Evolutionary conservation across 1,139 yeast species (phyloP).

Genomic region (Suhomyces choctaworum): DNA sequence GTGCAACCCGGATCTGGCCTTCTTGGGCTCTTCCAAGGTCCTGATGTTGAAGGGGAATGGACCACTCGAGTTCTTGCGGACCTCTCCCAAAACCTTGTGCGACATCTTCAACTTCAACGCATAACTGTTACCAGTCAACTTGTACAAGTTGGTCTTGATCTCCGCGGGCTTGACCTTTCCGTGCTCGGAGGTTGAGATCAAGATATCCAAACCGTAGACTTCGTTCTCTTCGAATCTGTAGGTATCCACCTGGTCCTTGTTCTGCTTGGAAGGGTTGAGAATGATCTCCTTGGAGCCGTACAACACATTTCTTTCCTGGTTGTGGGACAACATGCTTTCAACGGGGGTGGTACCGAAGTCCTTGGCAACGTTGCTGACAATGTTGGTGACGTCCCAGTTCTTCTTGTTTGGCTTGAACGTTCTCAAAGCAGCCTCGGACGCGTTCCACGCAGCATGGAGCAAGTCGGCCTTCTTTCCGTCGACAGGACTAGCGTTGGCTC

Average conservation of each 20-base stretch:
- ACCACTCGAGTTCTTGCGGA: conserved; percentile 58
- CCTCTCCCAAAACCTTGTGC: conserved; percentile 65
- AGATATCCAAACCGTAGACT: conserved; percentile 75
- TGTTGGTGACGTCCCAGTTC: conserved; percentile 76
- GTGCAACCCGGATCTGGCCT: conserved; percentile 73
- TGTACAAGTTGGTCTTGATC: conserved; percentile 69
- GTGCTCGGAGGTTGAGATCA: conserved; percentile 63
- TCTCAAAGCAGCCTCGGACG: conserved; percentile 78
- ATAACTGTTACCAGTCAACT: conserved; percentile 69
- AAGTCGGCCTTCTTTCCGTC: conserved; percentile 67
- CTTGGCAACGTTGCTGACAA: conserved; percentile 64
- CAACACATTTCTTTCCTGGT: conserved; percentile 66
- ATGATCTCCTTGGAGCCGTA: conserved; percentile 79
- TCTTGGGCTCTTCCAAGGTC: conserved; percentile 67
- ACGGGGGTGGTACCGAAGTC: conserved; percentile 62
- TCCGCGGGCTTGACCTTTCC: conserved; percentile 69
- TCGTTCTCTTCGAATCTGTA: conserved; percentile 72
- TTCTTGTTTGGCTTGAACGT: conserved; percentile 66
- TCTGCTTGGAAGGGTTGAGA: conserved; percentile 70
- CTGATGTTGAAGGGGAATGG: conserved; percentile 72
- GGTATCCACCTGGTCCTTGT: conserved; percentile 63
- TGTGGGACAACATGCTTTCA: conserved; percentile 78
- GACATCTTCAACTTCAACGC: conserved; percentile 74
- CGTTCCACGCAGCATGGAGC: conserved; percentile 71
- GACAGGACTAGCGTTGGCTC: conserved; percentile 39